These are phyloP conservation scores for Cercospora sp. DNA, from an alignment of 2,329 filamentous ascomycete genomes.

Conservation along the genomic window DNA sequence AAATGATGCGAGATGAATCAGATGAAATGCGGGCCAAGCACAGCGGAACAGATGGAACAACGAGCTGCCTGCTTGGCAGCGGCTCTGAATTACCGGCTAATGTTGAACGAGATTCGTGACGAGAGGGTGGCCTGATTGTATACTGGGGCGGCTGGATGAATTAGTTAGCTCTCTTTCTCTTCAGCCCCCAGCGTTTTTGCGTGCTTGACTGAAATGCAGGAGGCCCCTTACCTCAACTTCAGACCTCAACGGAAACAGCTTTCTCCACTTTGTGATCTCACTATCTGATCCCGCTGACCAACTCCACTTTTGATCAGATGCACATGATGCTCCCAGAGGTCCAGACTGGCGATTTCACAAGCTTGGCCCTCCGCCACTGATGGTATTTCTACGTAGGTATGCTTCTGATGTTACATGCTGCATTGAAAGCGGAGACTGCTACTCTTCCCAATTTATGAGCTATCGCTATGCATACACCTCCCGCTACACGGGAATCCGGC, in stretches of 20 bases:
- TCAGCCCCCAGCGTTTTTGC: conserved; percentile 11
- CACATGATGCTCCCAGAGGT: not conserved
- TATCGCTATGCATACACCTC: not conserved
- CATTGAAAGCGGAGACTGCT: not conserved
- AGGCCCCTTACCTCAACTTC: conserved; percentile 16
- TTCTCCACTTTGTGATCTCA: not conserved
- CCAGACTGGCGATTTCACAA: not conserved
- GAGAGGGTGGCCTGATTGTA: conserved; percentile 6
- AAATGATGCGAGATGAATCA: not conserved
- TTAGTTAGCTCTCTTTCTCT: conserved; percentile 1
- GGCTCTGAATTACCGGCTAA: conserved; percentile 1
- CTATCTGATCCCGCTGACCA: not conserved
- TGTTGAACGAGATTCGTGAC: not conserved
- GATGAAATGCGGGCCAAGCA: not conserved
- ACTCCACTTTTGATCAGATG: not conserved
- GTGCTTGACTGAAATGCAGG: conserved; percentile 17
- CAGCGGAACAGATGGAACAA: not conserved
- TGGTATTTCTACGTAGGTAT: not conserved
- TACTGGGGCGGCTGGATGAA: not conserved
- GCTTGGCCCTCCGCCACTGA: not conserved
- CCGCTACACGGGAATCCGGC: not conserved
- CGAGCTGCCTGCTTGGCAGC: not conserved
- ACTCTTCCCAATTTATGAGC: not conserved
- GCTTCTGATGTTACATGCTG: not conserved
- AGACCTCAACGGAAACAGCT: not conserved